These are phyloP conservation scores for Tylopilus sp. DNA, from an alignment of 1,284 basidiomycete species.

Conservation along the genomic window DNA sequence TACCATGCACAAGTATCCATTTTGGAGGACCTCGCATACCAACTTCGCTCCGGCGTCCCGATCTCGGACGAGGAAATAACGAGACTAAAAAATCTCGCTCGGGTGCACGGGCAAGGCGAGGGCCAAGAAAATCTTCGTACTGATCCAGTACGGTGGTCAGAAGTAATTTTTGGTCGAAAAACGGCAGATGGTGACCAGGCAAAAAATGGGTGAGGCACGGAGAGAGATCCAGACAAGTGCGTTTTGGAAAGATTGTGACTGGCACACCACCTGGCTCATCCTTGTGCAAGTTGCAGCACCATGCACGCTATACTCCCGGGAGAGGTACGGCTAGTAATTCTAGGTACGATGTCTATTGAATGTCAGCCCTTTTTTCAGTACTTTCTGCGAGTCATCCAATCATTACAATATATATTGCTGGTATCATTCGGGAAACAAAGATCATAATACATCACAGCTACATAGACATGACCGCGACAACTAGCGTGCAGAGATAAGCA, in stretches of 20 bases:
- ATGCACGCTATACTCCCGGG: too few species aligned
- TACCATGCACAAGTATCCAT: conserved; percentile 68
- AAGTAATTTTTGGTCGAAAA: conserved; percentile 45
- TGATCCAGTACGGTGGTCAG: conserved; percentile 38
- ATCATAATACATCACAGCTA: conserved; percentile 20
- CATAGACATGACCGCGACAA: neutral
- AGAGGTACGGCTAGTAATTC: too few species aligned
- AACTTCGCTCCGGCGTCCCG: conserved; percentile 55
- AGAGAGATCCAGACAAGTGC: conserved; percentile 23
- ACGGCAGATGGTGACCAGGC: conserved; percentile 2
- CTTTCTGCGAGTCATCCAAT: too few species aligned
- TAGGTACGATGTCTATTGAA: neutral
- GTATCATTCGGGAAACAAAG: neutral
- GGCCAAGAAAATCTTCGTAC: conserved; percentile 9
- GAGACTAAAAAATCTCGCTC: conserved; percentile 58
- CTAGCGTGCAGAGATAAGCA: conserved; percentile 19
- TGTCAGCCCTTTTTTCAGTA: neutral
- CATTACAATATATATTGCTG: too few species aligned
- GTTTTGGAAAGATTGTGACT: conserved; percentile 1
- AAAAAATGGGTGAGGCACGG: conserved; percentile 16
- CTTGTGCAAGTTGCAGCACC: too few species aligned
- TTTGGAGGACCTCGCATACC: conserved; percentile 62
- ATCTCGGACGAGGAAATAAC: conserved; percentile 60
- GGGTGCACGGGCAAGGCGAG: conserved; percentile 38
- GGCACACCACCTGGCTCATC: conserved; percentile 2